Conservation (phyloP, 306 rosid genomes). For the Dalbergia oliveri region DNA sequence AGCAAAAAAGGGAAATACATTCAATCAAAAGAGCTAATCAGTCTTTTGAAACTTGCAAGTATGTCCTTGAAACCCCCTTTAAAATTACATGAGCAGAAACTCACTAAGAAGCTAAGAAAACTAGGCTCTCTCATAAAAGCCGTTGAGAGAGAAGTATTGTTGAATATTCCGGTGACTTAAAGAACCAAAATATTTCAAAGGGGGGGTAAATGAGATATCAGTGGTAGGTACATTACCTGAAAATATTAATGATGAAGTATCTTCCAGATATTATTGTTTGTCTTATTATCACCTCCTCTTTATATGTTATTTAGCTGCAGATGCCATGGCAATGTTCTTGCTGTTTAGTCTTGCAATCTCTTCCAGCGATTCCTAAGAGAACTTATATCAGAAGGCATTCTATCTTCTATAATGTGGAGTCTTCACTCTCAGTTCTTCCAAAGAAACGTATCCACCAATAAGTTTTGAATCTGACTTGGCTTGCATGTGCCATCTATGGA, state of each 20-base stretch:
- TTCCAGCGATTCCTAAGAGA: conserved; percentile 51
- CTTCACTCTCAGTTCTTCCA: conserved; percentile 62
- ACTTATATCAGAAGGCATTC: conserved; percentile 62
- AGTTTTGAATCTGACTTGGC: conserved; percentile 4
- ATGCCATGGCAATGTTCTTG: conserved; percentile 57
- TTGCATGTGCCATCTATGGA: conserved; percentile 1
- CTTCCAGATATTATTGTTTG: conserved; percentile 21
- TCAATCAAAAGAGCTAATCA: conserved; percentile 10
- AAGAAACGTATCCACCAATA: conserved; percentile 69
- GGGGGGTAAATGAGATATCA: conserved; percentile 19
- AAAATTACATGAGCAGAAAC: conserved; percentile 10
- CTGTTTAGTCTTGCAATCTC: conserved; percentile 56
- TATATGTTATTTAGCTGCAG: conserved; percentile 52
- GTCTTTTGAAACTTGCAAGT: conserved; percentile 24
- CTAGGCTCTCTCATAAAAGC: conserved; percentile 1
- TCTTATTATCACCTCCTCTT: conserved; percentile 16
- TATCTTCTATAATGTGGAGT: conserved; percentile 65
- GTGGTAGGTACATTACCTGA: conserved; percentile 7
- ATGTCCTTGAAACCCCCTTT: background rate
- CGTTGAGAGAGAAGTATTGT: background rate
- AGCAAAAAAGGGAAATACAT: conserved; percentile 1
- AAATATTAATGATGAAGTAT: conserved; percentile 24
- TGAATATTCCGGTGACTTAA: background rate
- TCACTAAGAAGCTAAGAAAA: conserved; percentile 15
- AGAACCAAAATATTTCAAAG: background rate